Conservation (phyloP, 306 rosid species). For the Amphicarpaea edgeworthii region DNA sequence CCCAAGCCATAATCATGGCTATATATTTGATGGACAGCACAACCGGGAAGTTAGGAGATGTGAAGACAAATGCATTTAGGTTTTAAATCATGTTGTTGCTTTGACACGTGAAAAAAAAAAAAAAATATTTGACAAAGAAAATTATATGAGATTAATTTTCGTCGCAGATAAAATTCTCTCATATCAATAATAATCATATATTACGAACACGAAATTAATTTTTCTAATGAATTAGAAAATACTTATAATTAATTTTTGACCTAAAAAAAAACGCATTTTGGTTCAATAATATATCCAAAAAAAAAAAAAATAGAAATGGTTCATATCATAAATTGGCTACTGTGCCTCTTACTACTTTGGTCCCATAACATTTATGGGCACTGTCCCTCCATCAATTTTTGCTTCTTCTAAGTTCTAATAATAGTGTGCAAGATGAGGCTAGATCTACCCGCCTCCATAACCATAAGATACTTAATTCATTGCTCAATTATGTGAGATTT, state of each 20-base stretch:
- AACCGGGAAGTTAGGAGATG: slow-evolving; percentile 5
- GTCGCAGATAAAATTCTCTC: too few species aligned
- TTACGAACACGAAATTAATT: too few species aligned
- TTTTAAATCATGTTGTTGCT: too few species aligned
- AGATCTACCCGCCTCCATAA: slow-evolving; percentile 3
- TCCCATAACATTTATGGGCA: slow-evolving; percentile 48
- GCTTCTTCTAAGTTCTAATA: slow-evolving; percentile 25
- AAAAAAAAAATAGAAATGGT: neutral
- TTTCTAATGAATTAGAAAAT: too few species aligned
- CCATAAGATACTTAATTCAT: neutral
- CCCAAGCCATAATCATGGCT: neutral
- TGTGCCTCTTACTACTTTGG: slow-evolving; percentile 22
- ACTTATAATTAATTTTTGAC: too few species aligned
- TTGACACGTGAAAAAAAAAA: too few species aligned
- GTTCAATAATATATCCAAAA: neutral
- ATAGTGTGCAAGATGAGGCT: slow-evolving; percentile 4
- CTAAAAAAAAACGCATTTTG: too few species aligned
- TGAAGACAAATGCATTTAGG: slow-evolving; percentile 40
- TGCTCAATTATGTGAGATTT: slow-evolving; percentile 2
- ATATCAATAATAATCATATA: too few species aligned
- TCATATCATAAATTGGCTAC: slow-evolving; percentile 8
- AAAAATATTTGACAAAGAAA: too few species aligned
- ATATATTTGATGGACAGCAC: neutral
- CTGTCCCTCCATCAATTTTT: neutral
- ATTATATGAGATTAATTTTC: too few species aligned